Percentiles rank a stretch among this genome's conserved stretches.
These are phyloP conservation scores for Colletotrichum tabaci DNA, from an alignment of 2,329 filamentous ascomycete species.

Conservation along the genomic window DNA sequence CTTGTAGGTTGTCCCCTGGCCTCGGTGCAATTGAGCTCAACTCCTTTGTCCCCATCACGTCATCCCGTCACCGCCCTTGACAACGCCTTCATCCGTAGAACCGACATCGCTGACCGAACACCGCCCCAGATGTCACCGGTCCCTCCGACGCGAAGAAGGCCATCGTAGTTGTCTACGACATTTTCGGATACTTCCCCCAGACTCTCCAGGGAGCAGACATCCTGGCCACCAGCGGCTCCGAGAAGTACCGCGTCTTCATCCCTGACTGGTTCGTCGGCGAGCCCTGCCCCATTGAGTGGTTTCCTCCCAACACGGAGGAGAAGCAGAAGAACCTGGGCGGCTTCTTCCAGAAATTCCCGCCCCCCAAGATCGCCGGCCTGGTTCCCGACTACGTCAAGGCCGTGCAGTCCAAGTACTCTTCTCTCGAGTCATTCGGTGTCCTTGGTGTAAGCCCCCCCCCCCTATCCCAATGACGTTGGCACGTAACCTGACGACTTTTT, in stretches of 20 bases:
- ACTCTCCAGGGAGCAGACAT: constrained; percentile 80
- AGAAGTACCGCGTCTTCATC: constrained; percentile 88
- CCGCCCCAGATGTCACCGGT: constrained; percentile 62
- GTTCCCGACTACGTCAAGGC: constrained; percentile 71
- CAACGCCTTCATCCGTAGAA: too few relatives aligned
- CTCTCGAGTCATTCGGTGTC: constrained; percentile 72
- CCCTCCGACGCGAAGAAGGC: constrained; percentile 68
- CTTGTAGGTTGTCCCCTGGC: constrained; percentile 54
- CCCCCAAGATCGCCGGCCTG: constrained; percentile 62
- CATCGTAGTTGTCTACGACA: constrained; percentile 75
- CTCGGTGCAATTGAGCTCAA: not conserved
- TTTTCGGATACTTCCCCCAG: constrained; percentile 80
- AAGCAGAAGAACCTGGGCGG: constrained; percentile 71
- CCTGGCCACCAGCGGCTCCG: constrained; percentile 68
- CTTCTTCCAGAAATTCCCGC: constrained; percentile 70
- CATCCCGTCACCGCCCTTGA: not conserved
- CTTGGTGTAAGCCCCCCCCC: constrained; percentile 66
- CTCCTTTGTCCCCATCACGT: not conserved
- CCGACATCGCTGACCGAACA: not conserved
- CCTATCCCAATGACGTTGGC: not conserved
- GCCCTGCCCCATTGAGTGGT: constrained; percentile 72
- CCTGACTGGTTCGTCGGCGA: constrained; percentile 91
- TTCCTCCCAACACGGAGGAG: constrained; percentile 75
- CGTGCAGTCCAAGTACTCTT: constrained; percentile 65
- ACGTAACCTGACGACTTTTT: not conserved